These are phyloP conservation scores for Fragosphaeria purpurea DNA, from an alignment of 2,329 filamentous ascomycete genomes.

Conservation along the genomic window DNA sequence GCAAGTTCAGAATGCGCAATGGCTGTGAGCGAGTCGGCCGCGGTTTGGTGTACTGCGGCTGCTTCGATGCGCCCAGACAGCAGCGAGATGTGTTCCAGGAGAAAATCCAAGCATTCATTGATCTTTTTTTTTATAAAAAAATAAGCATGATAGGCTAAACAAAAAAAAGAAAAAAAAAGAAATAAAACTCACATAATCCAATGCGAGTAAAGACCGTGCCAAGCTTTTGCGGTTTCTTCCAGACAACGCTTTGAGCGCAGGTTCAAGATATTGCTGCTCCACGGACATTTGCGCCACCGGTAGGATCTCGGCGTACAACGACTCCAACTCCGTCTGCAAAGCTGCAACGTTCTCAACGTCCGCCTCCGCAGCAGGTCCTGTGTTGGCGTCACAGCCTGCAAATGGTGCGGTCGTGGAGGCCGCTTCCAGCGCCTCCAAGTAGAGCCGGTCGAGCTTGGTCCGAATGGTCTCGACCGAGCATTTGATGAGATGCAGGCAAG, in stretches of 20 bases:
- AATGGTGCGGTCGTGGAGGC: neutral
- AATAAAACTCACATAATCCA: slow-evolving; percentile 37
- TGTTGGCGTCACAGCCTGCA: slow-evolving; percentile 12
- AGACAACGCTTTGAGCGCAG: slow-evolving; percentile 40
- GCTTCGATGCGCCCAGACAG: slow-evolving; percentile 33
- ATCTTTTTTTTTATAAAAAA: slow-evolving; percentile 26
- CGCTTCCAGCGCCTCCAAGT: slow-evolving; percentile 35
- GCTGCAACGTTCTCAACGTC: slow-evolving; percentile 34
- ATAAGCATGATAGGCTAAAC: too few relatives aligned
- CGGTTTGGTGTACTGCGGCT: slow-evolving; percentile 35
- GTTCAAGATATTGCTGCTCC: slow-evolving; percentile 56
- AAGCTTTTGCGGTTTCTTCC: slow-evolving; percentile 33
- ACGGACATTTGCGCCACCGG: slow-evolving; percentile 62
- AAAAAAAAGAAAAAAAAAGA: slow-evolving; percentile 1
- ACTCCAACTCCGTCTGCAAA: slow-evolving; percentile 56
- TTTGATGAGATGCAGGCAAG: slow-evolving; percentile 48
- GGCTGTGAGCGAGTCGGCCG: slow-evolving; percentile 27
- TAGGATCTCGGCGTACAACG: slow-evolving; percentile 58
- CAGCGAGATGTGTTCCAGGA: slow-evolving; percentile 36
- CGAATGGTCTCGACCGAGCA: slow-evolving; percentile 45
- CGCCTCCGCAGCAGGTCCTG: slow-evolving; percentile 19
- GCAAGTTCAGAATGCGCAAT: slow-evolving; percentile 36
- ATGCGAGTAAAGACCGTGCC: slow-evolving; percentile 34
- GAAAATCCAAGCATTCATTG: slow-evolving; percentile 39
- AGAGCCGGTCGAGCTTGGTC: slow-evolving; percentile 45